Evolutionary conservation across 805 yeast genomes (phyloP).

Genomic region (Candida wancherniae): DNA sequence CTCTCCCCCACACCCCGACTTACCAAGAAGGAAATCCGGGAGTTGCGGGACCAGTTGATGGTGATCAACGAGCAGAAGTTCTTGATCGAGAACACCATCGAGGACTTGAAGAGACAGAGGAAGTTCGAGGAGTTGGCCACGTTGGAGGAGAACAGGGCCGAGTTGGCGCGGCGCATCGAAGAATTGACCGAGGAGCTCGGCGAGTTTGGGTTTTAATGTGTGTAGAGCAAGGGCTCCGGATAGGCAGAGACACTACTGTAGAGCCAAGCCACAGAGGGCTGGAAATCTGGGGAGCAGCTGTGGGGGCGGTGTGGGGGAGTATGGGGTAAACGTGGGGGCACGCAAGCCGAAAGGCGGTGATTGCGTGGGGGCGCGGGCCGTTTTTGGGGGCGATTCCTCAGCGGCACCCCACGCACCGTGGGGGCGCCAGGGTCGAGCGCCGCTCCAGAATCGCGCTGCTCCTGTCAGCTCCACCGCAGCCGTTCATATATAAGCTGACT

Average conservation of each 20-base stretch:
- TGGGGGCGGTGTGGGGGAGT: background rate
- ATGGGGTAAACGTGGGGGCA: constrained; percentile 2
- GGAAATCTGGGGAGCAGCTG: background rate
- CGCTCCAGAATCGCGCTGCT: background rate
- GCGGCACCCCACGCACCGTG: too few species aligned
- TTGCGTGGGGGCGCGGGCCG: too few species aligned
- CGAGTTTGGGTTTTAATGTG: constrained; percentile 35
- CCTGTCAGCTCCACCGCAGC: constrained; percentile 1
- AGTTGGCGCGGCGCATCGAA: constrained; percentile 47
- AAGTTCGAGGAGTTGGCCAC: constrained; percentile 72
- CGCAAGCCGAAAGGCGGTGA: constrained; percentile 2
- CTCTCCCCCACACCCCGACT: constrained; percentile 22
- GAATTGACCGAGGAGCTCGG: constrained; percentile 52
- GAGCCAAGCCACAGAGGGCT: background rate
- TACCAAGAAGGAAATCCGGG: constrained; percentile 51
- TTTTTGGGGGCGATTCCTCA: too few species aligned
- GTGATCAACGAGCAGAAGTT: constrained; percentile 82
- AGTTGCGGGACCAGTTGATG: constrained; percentile 68
- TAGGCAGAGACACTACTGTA: background rate
- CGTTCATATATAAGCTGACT: background rate
- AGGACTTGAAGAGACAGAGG: constrained; percentile 57
- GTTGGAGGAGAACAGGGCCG: constrained; percentile 53
- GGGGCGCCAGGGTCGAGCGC: too few species aligned
- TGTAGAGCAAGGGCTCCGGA: background rate
- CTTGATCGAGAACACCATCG: constrained; percentile 61